Percentiles rank a stretch among this genome's conserved stretches.
These are phyloP conservation scores for Erodium moschatum DNA, from an alignment of 441 rosid genomes.

Conservation along the genomic window DNA sequence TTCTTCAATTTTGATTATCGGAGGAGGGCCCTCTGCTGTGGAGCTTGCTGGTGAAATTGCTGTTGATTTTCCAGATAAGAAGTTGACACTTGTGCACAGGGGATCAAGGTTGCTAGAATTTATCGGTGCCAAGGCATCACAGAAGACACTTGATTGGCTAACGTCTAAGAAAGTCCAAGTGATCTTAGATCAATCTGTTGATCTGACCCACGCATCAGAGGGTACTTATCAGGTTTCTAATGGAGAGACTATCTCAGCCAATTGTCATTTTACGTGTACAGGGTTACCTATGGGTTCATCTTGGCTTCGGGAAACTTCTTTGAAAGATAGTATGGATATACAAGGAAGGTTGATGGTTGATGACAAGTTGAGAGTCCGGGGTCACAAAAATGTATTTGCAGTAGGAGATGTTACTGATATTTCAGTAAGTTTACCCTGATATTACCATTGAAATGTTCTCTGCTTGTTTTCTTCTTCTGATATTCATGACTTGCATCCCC, in stretches of 20 bases:
- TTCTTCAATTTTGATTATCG: constrained; percentile 57
- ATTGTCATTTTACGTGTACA: constrained; percentile 58
- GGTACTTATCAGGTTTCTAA: constrained; percentile 42
- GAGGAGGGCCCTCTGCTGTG: constrained; percentile 87
- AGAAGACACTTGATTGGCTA: constrained; percentile 51
- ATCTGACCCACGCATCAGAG: constrained; percentile 38
- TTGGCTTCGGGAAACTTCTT: constrained; percentile 50
- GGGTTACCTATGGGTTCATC: constrained; percentile 51
- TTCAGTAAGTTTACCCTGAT: constrained; percentile 37
- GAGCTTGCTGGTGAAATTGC: constrained; percentile 79
- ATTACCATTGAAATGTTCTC: neutral
- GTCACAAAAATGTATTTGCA: constrained; percentile 46
- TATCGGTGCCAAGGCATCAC: constrained; percentile 51
- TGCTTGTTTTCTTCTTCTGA: neutral
- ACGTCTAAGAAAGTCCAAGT: constrained; percentile 55
- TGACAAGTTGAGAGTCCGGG: constrained; percentile 49
- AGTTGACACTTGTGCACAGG: constrained; percentile 64
- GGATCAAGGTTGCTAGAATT: constrained; percentile 75
- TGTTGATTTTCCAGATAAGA: constrained; percentile 50
- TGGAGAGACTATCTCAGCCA: constrained; percentile 58
- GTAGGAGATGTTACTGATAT: constrained; percentile 65
- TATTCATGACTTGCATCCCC: constrained; percentile 10
- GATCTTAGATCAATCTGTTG: constrained; percentile 47
- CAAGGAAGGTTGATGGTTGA: constrained; percentile 65
- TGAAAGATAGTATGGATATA: constrained; percentile 44